A percentile compares a stretch with the other conserved stretches of the same genome.
Evolutionary conservation across 1,284 basidiomycete genomes (phyloP).

Genomic region (Gomphus sp.): DNA sequence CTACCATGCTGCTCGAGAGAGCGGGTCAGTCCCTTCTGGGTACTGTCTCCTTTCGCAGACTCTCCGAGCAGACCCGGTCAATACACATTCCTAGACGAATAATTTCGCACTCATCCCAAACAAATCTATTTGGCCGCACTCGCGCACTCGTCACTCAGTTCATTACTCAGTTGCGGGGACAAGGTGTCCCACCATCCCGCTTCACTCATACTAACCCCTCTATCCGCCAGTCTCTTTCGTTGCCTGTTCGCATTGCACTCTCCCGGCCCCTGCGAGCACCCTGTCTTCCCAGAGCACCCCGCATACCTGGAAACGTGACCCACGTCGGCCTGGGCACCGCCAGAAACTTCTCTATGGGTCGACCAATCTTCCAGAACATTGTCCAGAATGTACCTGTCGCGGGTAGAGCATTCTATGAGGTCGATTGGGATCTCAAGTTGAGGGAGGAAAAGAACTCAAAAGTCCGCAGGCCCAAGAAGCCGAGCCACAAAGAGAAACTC

Average conservation of each 20-base stretch:
- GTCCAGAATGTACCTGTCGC: conserved; percentile 67
- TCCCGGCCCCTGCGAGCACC: conserved; percentile 32
- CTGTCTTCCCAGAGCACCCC: conserved; percentile 48
- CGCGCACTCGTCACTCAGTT: conserved; percentile 45
- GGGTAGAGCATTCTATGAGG: conserved; percentile 58
- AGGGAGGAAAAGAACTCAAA: conserved; percentile 34
- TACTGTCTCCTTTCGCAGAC: not conserved
- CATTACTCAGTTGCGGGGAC: conserved; percentile 47
- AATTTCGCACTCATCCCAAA: not conserved
- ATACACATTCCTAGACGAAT: conserved; percentile 1
- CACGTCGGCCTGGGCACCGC: conserved; percentile 66
- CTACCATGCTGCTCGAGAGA: not conserved
- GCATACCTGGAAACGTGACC: conserved; percentile 37
- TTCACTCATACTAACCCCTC: conserved; percentile 11
- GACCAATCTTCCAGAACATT: conserved; percentile 68
- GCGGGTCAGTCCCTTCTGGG: not conserved
- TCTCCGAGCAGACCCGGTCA: not conserved
- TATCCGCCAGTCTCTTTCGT: conserved; percentile 31
- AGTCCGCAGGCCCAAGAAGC: conserved; percentile 18
- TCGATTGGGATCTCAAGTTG: conserved; percentile 52
- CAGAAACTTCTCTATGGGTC: conserved; percentile 58
- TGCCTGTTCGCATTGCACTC: conserved; percentile 37
- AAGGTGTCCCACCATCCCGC: conserved; percentile 20
- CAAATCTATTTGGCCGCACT: conserved; percentile 25
- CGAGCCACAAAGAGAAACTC: conserved; percentile 18